Percentiles rank a stretch among this genome's conserved stretches.
These are phyloP conservation scores for Salicornia ramosissima DNA, from an alignment of 148 eudicot species.

Conservation along the genomic window DNA sequence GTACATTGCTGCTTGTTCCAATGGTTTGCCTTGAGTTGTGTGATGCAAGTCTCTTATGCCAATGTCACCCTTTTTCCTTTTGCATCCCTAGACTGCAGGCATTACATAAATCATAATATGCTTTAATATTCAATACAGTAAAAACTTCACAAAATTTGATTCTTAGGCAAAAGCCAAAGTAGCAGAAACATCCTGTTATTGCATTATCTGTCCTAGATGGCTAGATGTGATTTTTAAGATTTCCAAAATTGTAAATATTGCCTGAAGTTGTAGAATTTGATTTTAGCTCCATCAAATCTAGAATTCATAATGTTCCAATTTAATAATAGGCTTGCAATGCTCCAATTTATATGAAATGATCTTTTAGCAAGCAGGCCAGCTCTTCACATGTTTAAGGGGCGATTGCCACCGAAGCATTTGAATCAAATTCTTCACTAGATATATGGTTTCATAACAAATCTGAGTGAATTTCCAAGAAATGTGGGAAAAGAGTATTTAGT, in stretches of 20 bases:
- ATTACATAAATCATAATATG: slow-evolving; percentile 12
- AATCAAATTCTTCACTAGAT: neutral
- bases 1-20: neutral
- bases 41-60: slow-evolving; percentile 27
- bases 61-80: slow-evolving; percentile 94
- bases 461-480: neutral
- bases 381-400: neutral
- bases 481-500: neutral
- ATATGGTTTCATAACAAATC: neutral
- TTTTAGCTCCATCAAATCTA: no score
- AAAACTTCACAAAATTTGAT: neutral
- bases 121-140: neutral
- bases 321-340: no score
- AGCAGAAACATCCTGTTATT: neutral
- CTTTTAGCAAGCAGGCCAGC: neutral
- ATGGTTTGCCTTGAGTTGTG: neutral
- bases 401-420: neutral
- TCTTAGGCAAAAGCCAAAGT: no score
- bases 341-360: no score
- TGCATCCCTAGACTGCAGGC: slow-evolving; percentile 73
- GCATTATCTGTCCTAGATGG: neutral
- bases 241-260: neutral
- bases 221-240: neutral
- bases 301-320: no score
- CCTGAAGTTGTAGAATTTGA: neutral